phyloP scores from a whole-genome alignment of 495 filamentous ascomycete genomes.

The Trichoderma gamsii region DNA sequence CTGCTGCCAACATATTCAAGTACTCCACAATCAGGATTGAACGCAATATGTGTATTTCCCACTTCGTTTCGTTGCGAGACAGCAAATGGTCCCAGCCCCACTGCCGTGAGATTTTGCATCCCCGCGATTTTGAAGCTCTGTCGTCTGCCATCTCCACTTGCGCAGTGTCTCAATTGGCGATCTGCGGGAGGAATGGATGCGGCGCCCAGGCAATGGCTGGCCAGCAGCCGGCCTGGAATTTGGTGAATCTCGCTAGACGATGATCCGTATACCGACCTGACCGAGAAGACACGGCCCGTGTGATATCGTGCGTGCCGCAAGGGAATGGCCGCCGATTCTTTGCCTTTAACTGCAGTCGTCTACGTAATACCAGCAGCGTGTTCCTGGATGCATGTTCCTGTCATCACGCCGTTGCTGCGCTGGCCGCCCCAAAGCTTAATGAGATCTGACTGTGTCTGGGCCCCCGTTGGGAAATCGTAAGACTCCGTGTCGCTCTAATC shows the following conservation, averaged over 20 bases:
- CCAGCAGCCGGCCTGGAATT: background rate
- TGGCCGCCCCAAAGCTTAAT: background rate
- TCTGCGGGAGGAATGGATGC: background rate
- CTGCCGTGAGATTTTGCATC: background rate
- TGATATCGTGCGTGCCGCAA: background rate
- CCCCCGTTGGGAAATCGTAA: background rate
- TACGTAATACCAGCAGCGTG: no score
- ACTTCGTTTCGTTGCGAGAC: background rate
- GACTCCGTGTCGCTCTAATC: no score
- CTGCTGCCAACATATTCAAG: no score
- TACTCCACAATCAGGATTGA: background rate
- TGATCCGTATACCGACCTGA: background rate
- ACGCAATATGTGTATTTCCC: background rate
- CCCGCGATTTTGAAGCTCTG: constrained; percentile 1
- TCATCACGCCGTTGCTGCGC: background rate
- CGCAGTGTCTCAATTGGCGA: background rate
- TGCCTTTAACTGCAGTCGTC: no score
- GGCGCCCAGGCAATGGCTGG: background rate
- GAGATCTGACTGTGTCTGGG: background rate
- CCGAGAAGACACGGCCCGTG: background rate
- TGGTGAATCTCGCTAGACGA: background rate
- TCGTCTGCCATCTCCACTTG: background rate
- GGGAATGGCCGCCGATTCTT: background rate
- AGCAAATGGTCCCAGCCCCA: background rate
- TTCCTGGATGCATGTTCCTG: background rate